Conservation (phyloP, 164 flowering plant genomes). For the Kingdonia uniflora region DNA sequence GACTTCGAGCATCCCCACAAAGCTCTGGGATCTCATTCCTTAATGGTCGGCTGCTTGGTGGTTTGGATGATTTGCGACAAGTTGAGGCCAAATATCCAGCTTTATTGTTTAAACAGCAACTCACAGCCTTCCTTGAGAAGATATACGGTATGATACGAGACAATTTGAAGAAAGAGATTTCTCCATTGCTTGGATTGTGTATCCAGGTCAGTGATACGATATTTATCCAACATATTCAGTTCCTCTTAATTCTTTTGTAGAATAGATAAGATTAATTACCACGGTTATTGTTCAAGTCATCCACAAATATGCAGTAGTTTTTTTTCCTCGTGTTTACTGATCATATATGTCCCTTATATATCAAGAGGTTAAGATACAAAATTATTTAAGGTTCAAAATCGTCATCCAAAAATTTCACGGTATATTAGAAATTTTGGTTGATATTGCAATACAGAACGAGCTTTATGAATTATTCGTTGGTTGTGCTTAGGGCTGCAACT, state of each 20-base stretch:
- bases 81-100: slow-evolving; percentile 99
- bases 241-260: neutral
- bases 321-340: too few species aligned
- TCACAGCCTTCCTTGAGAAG: slow-evolving; percentile 96
- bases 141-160: slow-evolving; percentile 98
- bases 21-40: slow-evolving; percentile 76
- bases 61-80: slow-evolving; percentile 73
- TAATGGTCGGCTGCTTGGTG: slow-evolving; percentile 64
- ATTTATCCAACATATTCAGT: slow-evolving; percentile 1
- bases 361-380: too few species aligned
- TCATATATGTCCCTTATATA: too few species aligned
- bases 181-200: slow-evolving; percentile 88
- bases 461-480: too few species aligned
- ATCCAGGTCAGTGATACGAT: slow-evolving; percentile 58
- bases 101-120: slow-evolving; percentile 92
- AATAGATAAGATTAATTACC: too few species aligned
- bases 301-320: too few species aligned
- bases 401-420: too few species aligned
- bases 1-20: slow-evolving; percentile 84
- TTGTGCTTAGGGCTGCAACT: too few species aligned
- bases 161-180: slow-evolving; percentile 92
- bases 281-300: too few species aligned
- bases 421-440: too few species aligned
- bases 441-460: too few species aligned
- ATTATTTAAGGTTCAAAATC: too few species aligned